These are phyloP conservation scores for Allomyces macrogynus DNA, from an alignment of 192 early-diverging fungal species.

Conservation along the genomic window DNA sequence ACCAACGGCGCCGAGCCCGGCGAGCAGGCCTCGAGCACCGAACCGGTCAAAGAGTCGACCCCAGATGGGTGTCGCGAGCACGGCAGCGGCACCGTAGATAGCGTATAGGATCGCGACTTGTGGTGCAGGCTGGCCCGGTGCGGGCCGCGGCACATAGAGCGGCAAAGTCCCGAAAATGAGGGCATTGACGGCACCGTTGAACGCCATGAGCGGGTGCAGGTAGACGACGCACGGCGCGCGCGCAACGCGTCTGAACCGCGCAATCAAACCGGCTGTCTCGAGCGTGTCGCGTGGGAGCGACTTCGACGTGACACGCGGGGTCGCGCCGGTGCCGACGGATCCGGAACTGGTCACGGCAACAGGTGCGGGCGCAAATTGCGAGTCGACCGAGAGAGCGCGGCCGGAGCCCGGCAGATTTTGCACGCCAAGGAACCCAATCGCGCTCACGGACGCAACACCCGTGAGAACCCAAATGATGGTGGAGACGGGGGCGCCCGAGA, in stretches of 20 bases:
- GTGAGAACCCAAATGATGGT: neutral
- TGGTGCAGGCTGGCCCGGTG: neutral
- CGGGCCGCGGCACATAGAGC: neutral
- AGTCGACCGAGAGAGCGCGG: neutral
- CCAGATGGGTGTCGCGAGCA: neutral
- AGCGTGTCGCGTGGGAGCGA: neutral
- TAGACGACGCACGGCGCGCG: neutral
- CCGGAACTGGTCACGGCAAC: too few relatives aligned
- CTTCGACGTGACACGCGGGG: too few relatives aligned
- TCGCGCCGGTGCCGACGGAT: too few relatives aligned
- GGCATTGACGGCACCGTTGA: neutral
- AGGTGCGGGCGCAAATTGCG: neutral
- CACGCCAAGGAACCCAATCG: neutral
- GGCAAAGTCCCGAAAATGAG: neutral
- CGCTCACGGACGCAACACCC: neutral
- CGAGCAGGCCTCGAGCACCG: neutral
- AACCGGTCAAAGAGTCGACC: neutral
- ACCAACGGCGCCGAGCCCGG: neutral
- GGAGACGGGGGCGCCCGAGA: neutral
- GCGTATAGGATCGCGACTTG: neutral
- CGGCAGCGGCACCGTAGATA: neutral
- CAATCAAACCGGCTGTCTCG: neutral
- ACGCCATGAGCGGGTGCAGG: neutral
- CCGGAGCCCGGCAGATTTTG: neutral
- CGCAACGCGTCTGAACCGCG: neutral